Base-by-base conservation (phyloP, 1,284 basidiomycete genomes). In the Kalmanozyma brasiliensis region DNA sequence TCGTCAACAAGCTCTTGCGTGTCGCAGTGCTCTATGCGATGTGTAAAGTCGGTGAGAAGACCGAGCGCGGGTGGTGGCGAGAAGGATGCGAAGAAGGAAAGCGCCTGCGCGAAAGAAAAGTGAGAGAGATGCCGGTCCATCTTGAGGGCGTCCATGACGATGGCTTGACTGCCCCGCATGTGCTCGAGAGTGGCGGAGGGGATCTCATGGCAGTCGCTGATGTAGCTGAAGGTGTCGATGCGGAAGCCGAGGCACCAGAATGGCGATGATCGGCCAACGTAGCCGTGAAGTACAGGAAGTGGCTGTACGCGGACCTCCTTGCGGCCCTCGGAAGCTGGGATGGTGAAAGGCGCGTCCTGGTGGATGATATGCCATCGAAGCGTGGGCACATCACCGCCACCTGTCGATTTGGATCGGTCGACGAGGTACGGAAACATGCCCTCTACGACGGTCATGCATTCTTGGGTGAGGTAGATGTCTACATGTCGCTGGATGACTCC, bases 311-410 rank as follows among this genome's bases (percentile, higher is more conserved):
- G 30, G 0, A 78, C 37, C 38, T 40, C 42, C 13, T 49, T 63
- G 7, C 58, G 30, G 3, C 48, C 52, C 26, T 53, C 34, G 11
- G 65, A 61, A 8, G 45, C 49, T 6, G 58, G 59, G 4, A 67
- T 46, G 22, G 20, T 22, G 29, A 78, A 79, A 0, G 66, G 52
- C 20, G 26, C 38, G 23, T 71, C 24, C 26, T 60, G 52, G 40
- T 76, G 63, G 52, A 80, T 77, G 45, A 79, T 59, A 52, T 80
- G 70, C 75, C 78, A 80, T 14, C 74, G 63, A 8, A 80, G 60
- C 2, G 76, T 69, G 6, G 76, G 74, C 0, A 80, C 78, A 33
- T 73, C 76, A 14, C 78, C 78, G 9, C 78, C 77, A 14, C 78
- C 78, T 0, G 78, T 80, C 2, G 74, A 70, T 33, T 69, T 70